Evolutionary conservation across 192 early-diverging fungal genomes (phyloP).

Genomic region (Coemansia sp.): DNA sequence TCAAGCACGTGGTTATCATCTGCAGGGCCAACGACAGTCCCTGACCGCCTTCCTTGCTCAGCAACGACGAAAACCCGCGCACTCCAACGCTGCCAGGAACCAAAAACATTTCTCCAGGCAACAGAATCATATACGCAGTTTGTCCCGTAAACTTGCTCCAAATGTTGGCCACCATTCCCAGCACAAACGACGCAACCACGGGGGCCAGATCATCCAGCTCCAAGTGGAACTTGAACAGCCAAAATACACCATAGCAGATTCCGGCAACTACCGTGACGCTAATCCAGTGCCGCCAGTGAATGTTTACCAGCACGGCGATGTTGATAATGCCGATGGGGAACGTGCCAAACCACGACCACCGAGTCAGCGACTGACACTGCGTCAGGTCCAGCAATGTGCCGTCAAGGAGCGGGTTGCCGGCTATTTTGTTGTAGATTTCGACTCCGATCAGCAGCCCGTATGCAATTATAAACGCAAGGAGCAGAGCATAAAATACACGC

Average conservation of each 20-base stretch:
- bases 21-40: conserved; percentile 54
- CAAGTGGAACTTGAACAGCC: conserved; percentile 61
- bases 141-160: conserved; percentile 70
- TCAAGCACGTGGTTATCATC: conserved; percentile 64
- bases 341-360: conserved; percentile 57
- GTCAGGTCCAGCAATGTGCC: conserved; percentile 45
- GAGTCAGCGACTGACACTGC: conserved; percentile 42
- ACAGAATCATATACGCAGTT: conserved; percentile 73
- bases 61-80: conserved; percentile 58
- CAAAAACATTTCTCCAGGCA: conserved; percentile 77
- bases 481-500: conserved; percentile 74
- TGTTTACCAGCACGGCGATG: conserved; percentile 61
- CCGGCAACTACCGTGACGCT: conserved; percentile 67
- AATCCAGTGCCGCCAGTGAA: conserved; percentile 63
- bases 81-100: conserved; percentile 85
- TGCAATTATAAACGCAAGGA: conserved; percentile 74
- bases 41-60: conserved; percentile 55
- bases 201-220: conserved; percentile 61
- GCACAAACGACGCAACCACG: conserved; percentile 68
- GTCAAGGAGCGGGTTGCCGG: conserved; percentile 35
- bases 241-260: conserved; percentile 64
- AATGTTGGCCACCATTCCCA: conserved; percentile 77
- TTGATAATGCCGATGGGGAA: conserved; percentile 58
- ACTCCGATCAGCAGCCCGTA: conserved; percentile 68
- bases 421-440: conserved; percentile 60